These are phyloP conservation scores for Hydnomerulius pinastri DNA, from an alignment of 768 basidiomycete genomes.

Conservation along the genomic window DNA sequence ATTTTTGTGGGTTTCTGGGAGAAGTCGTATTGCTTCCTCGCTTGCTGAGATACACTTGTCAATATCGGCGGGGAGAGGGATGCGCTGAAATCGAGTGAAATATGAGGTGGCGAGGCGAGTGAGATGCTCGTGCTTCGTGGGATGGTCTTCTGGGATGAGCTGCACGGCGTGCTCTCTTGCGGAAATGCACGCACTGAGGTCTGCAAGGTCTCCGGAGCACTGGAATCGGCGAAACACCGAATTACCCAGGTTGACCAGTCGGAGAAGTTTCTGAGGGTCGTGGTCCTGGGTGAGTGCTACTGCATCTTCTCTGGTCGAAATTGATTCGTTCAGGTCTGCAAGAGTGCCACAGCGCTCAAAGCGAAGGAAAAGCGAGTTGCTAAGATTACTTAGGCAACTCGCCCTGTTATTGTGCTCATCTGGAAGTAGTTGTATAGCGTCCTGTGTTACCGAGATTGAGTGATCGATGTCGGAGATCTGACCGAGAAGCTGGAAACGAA, in stretches of 20 bases:
- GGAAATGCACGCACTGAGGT: not conserved
- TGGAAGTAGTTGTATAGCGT: not conserved
- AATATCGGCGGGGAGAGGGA: not conserved
- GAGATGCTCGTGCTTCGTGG: not conserved
- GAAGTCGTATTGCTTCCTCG: not conserved
- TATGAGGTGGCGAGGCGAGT: not conserved
- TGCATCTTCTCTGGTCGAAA: not conserved
- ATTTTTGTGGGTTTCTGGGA: not conserved
- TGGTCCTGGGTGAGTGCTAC: not conserved
- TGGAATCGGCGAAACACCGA: not conserved
- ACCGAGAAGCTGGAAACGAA: not conserved
- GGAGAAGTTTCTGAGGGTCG: not conserved
- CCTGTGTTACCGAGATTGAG: not conserved
- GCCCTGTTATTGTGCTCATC: not conserved
- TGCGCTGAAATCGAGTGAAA: constrained; percentile 1
- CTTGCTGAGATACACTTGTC: constrained; percentile 1
- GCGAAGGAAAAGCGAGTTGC: not conserved
- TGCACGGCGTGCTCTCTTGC: not conserved
- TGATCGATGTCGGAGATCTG: not conserved
- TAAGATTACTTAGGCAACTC: not conserved
- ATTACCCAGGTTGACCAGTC: not conserved
- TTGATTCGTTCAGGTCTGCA: not conserved
- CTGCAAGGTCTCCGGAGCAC: not conserved
- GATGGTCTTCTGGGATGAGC: not conserved
- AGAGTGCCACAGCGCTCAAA: not conserved